phyloP scores from a whole-genome alignment of 345 rosid genomes.

The Citrus cavaleriei region DNA sequence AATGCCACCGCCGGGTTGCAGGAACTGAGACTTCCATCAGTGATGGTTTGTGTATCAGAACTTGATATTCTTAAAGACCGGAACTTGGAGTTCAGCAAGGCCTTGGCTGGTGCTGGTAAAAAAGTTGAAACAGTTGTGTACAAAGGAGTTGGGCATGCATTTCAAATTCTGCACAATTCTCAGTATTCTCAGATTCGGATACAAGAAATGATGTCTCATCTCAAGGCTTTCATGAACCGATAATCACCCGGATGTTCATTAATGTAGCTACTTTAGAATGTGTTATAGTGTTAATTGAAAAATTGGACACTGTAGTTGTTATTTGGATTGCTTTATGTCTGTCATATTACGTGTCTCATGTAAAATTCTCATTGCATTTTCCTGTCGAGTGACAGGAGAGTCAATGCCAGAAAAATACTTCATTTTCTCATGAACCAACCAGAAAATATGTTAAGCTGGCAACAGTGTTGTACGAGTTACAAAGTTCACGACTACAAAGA shows the following conservation, averaged over 20 bases:
- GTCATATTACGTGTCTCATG: not conserved
- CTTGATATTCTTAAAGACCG: conserved; percentile 59
- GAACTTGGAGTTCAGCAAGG: conserved; percentile 49
- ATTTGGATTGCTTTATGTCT: not conserved
- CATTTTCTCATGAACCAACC: not conserved
- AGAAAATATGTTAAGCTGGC: not conserved
- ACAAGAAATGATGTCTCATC: conserved; percentile 59
- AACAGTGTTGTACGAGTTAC: not conserved
- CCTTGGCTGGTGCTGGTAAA: conserved; percentile 49
- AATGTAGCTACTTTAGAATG: too few relatives aligned
- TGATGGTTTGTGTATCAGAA: conserved; percentile 67
- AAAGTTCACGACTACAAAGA: not conserved
- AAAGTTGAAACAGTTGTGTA: conserved; percentile 49
- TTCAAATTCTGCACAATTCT: conserved; percentile 54
- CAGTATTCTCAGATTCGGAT: conserved; percentile 35
- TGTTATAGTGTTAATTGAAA: not conserved
- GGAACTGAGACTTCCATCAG: conserved; percentile 20
- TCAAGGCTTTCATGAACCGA: conserved; percentile 46
- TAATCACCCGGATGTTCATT: not conserved
- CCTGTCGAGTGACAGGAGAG: not conserved
- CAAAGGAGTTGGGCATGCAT: conserved; percentile 77
- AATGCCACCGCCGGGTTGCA: conserved; percentile 17
- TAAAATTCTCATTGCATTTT: not conserved
- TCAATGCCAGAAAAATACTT: not conserved
- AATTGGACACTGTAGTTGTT: not conserved